A percentile compares a stretch with the other conserved stretches of the same genome.
phyloP scores from a whole-genome alignment of 2,329 filamentous ascomycete genomes.

The Trichoderma sp. region DNA sequence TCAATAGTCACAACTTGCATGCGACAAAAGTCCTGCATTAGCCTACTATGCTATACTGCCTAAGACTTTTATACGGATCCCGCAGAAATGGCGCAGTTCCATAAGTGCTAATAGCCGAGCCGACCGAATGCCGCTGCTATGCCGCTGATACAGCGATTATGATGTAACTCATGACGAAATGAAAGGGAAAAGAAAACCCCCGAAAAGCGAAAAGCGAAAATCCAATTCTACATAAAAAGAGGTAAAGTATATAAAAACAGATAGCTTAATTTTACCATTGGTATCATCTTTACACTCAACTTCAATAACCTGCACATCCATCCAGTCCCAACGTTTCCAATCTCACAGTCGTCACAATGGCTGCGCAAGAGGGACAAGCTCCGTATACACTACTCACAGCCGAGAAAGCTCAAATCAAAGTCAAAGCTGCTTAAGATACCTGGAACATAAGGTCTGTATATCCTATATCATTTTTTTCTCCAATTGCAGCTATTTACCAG shows the following conservation, averaged over 20 bases:
- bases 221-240: not conserved
- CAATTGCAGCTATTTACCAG: not conserved
- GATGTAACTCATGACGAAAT: constrained; percentile 2
- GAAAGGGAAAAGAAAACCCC: not conserved
- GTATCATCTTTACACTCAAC: not conserved
- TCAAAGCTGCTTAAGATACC: constrained; percentile 77
- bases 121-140: not conserved
- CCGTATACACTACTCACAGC: constrained; percentile 70
- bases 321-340: not conserved
- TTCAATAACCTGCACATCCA: not conserved
- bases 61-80: not conserved
- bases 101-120: not conserved
- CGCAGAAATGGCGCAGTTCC: constrained; percentile 8
- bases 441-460: constrained; percentile 64
- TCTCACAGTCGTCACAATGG: not conserved
- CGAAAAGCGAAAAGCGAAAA: not conserved
- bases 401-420: constrained; percentile 69
- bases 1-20: too few relatives aligned
- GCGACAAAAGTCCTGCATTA: too few relatives aligned
- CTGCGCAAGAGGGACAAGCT: constrained; percentile 27
- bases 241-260: not conserved
- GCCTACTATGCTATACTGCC: not conserved
- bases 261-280: not conserved
- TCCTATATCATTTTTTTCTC: too few relatives aligned
- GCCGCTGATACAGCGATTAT: not conserved